These are phyloP conservation scores for Aspergillus asperescens DNA, from an alignment of 495 filamentous ascomycete species.

Conservation along the genomic window DNA sequence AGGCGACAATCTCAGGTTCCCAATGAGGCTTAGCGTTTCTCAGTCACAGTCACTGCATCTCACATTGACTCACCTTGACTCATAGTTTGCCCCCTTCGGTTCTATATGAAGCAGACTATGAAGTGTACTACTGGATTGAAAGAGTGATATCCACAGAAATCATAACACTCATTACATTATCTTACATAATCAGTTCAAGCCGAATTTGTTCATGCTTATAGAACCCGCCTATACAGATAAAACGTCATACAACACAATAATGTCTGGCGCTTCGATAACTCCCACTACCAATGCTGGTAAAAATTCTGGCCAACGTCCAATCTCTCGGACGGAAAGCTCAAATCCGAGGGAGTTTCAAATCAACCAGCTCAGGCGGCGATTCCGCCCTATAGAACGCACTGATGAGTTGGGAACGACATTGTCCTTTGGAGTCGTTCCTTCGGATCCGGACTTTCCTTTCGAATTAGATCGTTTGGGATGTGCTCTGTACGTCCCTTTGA, in stretches of 20 bases:
- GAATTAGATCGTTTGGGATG: conserved; percentile 69
- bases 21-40: neutral
- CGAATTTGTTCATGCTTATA: neutral
- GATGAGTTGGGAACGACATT: conserved; percentile 52
- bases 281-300: conserved; percentile 14
- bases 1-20: neutral
- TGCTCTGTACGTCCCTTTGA: conserved; percentile 58
- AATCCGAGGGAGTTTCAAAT: conserved; percentile 74
- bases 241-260: conserved; percentile 8
- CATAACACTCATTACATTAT: neutral
- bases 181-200: neutral
- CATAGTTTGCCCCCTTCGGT: conserved; percentile 5
- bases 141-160: neutral
- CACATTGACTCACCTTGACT: conserved; percentile 16
- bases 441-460: conserved; percentile 86
- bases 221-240: neutral
- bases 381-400: conserved; percentile 53
- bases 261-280: conserved; percentile 3
- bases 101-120: neutral
- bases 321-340: conserved; percentile 57
- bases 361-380: conserved; percentile 68
- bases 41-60: conserved; percentile 1
- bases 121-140: neutral
- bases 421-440: conserved; percentile 62
- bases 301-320: conserved; percentile 51